Conservation (phyloP, 2,329 filamentous ascomycete species). For the Pyrenochaeta sp. region DNA sequence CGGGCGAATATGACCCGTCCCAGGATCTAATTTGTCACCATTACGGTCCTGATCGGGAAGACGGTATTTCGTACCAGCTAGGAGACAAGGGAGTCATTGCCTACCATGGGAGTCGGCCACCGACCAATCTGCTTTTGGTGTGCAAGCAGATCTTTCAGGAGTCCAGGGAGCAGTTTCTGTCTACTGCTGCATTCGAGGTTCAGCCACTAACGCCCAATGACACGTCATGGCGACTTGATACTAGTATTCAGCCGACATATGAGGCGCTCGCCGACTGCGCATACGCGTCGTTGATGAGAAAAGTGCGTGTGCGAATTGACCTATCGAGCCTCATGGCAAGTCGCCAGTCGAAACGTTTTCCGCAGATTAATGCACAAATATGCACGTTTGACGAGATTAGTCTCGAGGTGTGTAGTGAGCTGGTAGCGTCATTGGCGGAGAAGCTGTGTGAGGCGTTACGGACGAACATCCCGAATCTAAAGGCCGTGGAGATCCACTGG, state of each 20-base stretch:
- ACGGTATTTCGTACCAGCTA: slow-evolving; percentile 1
- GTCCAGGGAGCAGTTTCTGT: slow-evolving; percentile 7
- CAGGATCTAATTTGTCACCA: not conserved
- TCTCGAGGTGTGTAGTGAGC: slow-evolving; percentile 7
- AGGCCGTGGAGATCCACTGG: slow-evolving; percentile 14
- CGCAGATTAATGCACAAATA: not conserved
- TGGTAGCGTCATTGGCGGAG: slow-evolving; percentile 2
- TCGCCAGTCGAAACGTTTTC: not conserved
- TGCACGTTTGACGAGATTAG: slow-evolving; percentile 8
- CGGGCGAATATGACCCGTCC: slow-evolving; percentile 2
- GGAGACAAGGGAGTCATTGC: slow-evolving; percentile 8
- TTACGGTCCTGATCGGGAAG: not conserved
- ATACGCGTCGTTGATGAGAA: not conserved
- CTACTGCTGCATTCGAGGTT: slow-evolving; percentile 11
- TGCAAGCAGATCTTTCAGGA: slow-evolving; percentile 12
- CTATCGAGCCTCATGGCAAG: slow-evolving; percentile 4
- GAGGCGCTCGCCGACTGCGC: slow-evolving; percentile 2
- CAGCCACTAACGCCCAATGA: slow-evolving; percentile 11
- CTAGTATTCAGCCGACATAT: slow-evolving; percentile 7
- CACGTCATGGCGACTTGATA: slow-evolving; percentile 7
- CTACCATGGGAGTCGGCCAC: slow-evolving; percentile 7
- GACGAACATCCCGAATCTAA: slow-evolving; percentile 7
- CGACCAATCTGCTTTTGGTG: slow-evolving; percentile 6
- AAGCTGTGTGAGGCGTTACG: slow-evolving; percentile 8
- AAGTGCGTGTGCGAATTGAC: slow-evolving; percentile 9